Evolutionary conservation across 2,329 filamentous ascomycete species (phyloP), one percentile per base, ranked within the genome.

Genomic region (Fusarium dlaminii): DNA sequence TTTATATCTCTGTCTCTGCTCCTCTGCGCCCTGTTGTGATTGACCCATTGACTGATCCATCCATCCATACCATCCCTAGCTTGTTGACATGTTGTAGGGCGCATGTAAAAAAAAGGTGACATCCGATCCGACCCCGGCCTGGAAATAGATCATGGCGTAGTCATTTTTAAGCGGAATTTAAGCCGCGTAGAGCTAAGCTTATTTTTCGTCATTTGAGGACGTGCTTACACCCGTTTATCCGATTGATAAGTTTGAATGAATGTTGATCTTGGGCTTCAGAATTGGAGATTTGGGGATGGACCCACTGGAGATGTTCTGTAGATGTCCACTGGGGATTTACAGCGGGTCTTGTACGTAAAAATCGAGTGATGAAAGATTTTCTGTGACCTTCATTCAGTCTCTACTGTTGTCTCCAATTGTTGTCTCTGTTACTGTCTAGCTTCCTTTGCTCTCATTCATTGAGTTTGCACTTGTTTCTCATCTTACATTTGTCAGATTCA

Each of bases 51-150:
- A 22, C 40, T 63, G 67, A 74, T 52, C 57, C 58, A 73, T 60
- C 70, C 70, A 74, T 70, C 55, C 55, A 57, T 56, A 52, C 52
- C 39, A 36, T 20, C 14, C 56, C 42, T 42, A 63, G 40, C 63
- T 66, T 48, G 72, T 73, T 59, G 72, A 75, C 72, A 74, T 72
- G 72, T 68, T 67, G 63, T 62, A 74, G 72, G 72, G 72, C 72
- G 72, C 56, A 57, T 36, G 46, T 29, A 37, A 10, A 49, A 46
- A 48, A 27, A 27, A 14, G 24, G 64, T 62, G 71, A 52, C 63
- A 74, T 66, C 45, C 39, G 67, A 71, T 54, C 72, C 63, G 52
- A 69, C 59, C 63, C 63, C 67, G 59, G 67, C 51, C 32, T 52
- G 7, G 18, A 45, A 37, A 54, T 43, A 52, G 42, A 55, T 55